Conservation (phyloP, 805 yeast species). For the Wickerhamiella qilinensis region DNA sequence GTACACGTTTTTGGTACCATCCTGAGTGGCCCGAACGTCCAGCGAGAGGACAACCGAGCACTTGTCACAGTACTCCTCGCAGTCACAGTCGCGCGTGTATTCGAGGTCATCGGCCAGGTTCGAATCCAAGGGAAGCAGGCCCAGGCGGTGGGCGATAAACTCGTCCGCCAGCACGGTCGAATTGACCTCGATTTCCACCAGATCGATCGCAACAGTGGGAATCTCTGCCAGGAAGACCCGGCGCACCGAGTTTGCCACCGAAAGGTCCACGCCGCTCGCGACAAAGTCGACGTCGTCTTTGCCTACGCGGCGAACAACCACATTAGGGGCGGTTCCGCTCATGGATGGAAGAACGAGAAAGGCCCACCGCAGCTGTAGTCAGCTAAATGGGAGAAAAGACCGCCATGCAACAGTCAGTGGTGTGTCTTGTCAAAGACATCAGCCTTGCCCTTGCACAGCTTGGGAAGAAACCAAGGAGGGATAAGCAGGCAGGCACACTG, state of each 20-base stretch:
- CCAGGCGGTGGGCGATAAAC: constrained; percentile 85
- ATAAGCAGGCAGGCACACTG: too few relatives aligned
- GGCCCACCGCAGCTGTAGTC: not conserved
- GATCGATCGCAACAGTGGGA: constrained; percentile 93
- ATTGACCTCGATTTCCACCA: constrained; percentile 85
- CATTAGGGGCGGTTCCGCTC: constrained; percentile 35
- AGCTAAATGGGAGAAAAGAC: too few relatives aligned
- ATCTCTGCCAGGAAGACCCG: constrained; percentile 91
- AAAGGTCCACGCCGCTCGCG: constrained; percentile 68
- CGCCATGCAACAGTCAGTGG: too few relatives aligned
- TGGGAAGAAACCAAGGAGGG: too few relatives aligned
- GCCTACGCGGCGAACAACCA: constrained; percentile 76
- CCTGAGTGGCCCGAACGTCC: constrained; percentile 80
- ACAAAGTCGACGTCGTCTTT: constrained; percentile 83
- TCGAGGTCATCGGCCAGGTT: constrained; percentile 69
- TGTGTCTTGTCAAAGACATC: too few relatives aligned
- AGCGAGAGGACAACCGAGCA: constrained; percentile 80
- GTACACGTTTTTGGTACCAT: constrained; percentile 76
- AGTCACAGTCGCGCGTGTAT: constrained; percentile 89
- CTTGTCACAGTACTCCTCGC: constrained; percentile 93
- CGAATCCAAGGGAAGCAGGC: constrained; percentile 77
- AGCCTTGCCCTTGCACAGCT: too few relatives aligned
- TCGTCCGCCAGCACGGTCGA: constrained; percentile 95
- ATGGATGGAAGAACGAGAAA: not conserved
- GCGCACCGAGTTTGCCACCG: constrained; percentile 83